These are phyloP conservation scores for Pseudopithomyces chartarum DNA, from an alignment of 2,329 filamentous ascomycete species.

Conservation along the genomic window DNA sequence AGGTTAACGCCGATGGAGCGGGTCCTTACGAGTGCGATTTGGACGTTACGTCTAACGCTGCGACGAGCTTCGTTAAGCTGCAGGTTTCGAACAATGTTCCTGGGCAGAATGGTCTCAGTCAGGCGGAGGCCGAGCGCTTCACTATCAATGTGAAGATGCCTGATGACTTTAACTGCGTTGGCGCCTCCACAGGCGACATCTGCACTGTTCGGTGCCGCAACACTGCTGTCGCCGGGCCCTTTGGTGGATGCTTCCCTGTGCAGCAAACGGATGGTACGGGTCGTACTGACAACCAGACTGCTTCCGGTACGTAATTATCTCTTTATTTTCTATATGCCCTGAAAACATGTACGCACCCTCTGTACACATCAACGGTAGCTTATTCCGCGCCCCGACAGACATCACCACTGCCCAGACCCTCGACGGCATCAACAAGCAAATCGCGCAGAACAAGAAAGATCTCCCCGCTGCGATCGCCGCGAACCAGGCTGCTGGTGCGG, in stretches of 20 bases:
- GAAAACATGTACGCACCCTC: no score
- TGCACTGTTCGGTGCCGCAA: conserved; percentile 69
- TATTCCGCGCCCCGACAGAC: conserved; percentile 29
- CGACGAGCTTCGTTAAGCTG: conserved; percentile 54
- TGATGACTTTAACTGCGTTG: conserved; percentile 58
- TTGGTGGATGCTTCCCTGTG: conserved; percentile 64
- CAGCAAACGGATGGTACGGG: conserved; percentile 57
- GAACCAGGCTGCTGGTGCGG: conserved; percentile 51
- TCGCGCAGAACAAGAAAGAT: conserved; percentile 58
- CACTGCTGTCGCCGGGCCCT: conserved; percentile 64
- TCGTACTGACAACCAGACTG: conserved; percentile 24
- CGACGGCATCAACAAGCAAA: conserved; percentile 54
- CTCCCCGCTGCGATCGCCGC: conserved; percentile 54
- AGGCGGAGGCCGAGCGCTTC: conserved; percentile 61
- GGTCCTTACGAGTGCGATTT: conserved; percentile 70
- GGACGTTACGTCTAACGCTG: conserved; percentile 59
- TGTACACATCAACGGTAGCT: conserved; percentile 14
- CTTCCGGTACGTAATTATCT: conserved; percentile 29
- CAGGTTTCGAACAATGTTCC: conserved; percentile 65
- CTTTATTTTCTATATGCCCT: no score
- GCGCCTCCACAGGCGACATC: conserved; percentile 61
- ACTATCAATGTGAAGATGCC: conserved; percentile 63
- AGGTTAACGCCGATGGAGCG: conserved; percentile 69
- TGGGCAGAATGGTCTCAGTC: conserved; percentile 62
- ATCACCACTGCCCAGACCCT: conserved; percentile 56